These are phyloP conservation scores for Piloderma croceum DNA, from an alignment of 768 basidiomycete species.

Conservation along the genomic window DNA sequence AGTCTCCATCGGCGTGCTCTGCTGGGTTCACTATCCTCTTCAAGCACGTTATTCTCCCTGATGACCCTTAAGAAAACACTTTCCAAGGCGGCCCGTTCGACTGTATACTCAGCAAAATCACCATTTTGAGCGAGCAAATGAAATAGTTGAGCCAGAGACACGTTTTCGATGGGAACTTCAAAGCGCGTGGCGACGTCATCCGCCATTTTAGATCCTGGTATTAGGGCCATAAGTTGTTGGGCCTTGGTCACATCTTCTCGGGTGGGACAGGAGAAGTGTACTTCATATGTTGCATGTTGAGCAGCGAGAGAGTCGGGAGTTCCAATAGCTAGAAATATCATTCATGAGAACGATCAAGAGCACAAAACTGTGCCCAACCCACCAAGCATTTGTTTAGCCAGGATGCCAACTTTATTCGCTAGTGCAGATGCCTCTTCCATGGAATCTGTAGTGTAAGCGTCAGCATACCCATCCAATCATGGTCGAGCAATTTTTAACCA, in stretches of 20 bases:
- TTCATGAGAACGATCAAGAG: not conserved
- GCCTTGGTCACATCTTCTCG: slow-evolving; percentile 55
- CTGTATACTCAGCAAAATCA: slow-evolving; percentile 61
- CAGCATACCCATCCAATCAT: not conserved
- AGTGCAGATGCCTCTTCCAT: slow-evolving; percentile 84
- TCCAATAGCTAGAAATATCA: slow-evolving; percentile 47
- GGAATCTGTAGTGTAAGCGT: slow-evolving; percentile 41
- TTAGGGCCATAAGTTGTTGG: slow-evolving; percentile 53
- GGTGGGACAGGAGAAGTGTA: slow-evolving; percentile 66
- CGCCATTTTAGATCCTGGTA: slow-evolving; percentile 58
- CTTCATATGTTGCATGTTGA: slow-evolving; percentile 70
- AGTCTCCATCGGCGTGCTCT: not conserved
- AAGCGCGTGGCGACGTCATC: slow-evolving; percentile 75
- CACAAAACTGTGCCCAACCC: slow-evolving; percentile 14
- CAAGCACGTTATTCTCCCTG: slow-evolving; percentile 51
- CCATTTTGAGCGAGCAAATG: slow-evolving; percentile 45
- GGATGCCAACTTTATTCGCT: slow-evolving; percentile 69
- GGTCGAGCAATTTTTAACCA: slow-evolving; percentile 12
- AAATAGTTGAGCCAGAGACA: slow-evolving; percentile 58
- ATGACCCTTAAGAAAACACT: slow-evolving; percentile 72
- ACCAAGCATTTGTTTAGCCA: slow-evolving; percentile 69
- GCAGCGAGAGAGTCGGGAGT: slow-evolving; percentile 57
- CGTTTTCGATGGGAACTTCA: slow-evolving; percentile 56
- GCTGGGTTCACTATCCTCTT: slow-evolving; percentile 34
- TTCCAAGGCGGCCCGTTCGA: slow-evolving; percentile 65